phyloP scores from a whole-genome alignment of 345 rosid genomes.

The Arabis alpina region DNA sequence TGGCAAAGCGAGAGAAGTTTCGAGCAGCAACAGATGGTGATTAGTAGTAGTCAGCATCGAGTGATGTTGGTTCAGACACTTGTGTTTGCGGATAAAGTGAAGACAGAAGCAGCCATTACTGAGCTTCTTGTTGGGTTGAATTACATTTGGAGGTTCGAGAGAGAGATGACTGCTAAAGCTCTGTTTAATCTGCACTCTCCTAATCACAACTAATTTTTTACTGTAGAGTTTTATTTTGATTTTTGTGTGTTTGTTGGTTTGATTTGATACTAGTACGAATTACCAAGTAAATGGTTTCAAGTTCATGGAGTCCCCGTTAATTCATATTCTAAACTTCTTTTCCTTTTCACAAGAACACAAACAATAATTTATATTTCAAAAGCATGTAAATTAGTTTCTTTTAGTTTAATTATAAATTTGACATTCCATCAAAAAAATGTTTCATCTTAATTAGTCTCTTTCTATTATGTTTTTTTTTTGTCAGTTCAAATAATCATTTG shows the following conservation, averaged over 20 bases:
- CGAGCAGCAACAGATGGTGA: conserved; percentile 73
- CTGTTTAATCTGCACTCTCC: conserved; percentile 64
- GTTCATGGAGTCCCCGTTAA: no score
- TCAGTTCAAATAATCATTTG: no score
- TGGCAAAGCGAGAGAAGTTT: conserved; percentile 98
- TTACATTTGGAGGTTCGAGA: conserved; percentile 94
- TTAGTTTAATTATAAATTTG: no score
- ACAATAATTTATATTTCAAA: no score
- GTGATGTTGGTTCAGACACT: conserved; percentile 85
- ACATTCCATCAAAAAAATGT: no score
- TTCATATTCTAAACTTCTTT: no score
- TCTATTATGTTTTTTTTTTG: no score
- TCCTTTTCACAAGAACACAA: no score
- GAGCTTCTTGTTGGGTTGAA: conserved; percentile 95
- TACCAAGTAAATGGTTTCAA: neutral
- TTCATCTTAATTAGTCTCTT: no score
- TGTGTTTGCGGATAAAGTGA: conserved; percentile 75
- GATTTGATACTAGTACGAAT: conserved; percentile 36
- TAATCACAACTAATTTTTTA: conserved; percentile 47
- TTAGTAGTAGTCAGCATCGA: conserved; percentile 20
- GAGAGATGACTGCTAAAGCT: conserved; percentile 93
- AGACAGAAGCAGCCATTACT: conserved; percentile 90
- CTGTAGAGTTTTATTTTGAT: conserved; percentile 34
- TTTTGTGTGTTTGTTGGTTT: conserved; percentile 1
- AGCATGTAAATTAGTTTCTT: no score